These are phyloP conservation scores for Penicillium paradoxum DNA, from an alignment of 495 filamentous ascomycete genomes.

Conservation along the genomic window DNA sequence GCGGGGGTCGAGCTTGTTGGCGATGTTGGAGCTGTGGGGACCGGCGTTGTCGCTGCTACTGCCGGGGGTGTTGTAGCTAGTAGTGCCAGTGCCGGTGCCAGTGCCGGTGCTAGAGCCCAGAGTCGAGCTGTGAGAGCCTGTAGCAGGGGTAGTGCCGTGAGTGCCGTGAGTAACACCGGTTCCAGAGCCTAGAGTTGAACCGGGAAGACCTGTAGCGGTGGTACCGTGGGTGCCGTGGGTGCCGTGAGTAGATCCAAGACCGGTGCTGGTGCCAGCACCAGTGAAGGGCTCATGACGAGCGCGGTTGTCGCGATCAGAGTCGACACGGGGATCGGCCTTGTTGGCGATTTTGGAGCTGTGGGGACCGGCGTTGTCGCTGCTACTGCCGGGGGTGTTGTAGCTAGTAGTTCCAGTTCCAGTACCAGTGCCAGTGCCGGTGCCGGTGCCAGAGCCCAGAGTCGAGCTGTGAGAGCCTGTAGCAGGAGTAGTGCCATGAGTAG, in stretches of 20 bases:
- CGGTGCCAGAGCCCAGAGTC: no score
- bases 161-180: background rate
- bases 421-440: no score
- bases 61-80: background rate
- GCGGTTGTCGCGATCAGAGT: conserved; percentile 4
- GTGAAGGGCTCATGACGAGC: background rate
- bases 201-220: background rate
- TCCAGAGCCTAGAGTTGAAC: background rate
- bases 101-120: background rate
- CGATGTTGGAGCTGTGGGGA: background rate
- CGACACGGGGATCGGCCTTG: conserved; percentile 3
- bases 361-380: background rate
- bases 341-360: conserved; percentile 3
- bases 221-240: background rate
- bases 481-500: background rate
- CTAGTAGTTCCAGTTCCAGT: background rate
- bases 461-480: background rate
- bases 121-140: background rate
- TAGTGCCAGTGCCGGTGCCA: background rate
- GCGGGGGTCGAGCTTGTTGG: conserved; percentile 5
- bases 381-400: background rate
- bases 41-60: background rate
- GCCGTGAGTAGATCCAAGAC: background rate
- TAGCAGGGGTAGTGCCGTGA: background rate
- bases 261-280: background rate